Percentiles rank a stretch among this genome's conserved stretches.
Evolutionary conservation across 176 grass and related monocot species (phyloP).

Genomic region (Poa pratensis): DNA sequence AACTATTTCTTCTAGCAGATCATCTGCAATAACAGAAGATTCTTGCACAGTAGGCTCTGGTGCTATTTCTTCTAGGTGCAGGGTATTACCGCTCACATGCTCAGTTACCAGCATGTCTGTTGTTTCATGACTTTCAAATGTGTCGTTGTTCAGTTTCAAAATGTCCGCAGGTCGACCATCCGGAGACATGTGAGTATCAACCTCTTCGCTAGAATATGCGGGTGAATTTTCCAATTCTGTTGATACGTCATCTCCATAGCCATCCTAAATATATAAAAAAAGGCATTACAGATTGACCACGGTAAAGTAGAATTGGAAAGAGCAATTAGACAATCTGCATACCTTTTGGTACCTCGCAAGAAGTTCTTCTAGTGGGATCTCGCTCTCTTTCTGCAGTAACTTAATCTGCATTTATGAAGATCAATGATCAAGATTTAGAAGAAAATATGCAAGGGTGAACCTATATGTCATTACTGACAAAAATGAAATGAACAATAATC

Average conservation of each 20-base stretch:
- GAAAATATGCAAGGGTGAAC: constrained; percentile 27
- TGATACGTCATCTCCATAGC: constrained; percentile 60
- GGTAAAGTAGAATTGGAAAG: constrained; percentile 10
- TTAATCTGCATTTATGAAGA: constrained; percentile 67
- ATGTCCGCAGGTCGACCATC: constrained; percentile 42
- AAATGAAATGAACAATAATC: neutral
- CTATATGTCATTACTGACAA: neutral
- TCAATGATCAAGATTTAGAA: constrained; percentile 30
- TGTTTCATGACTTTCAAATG: constrained; percentile 39
- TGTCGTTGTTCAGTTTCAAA: constrained; percentile 48
- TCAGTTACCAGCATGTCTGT: constrained; percentile 33
- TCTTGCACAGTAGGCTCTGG: constrained; percentile 38
- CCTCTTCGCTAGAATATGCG: constrained; percentile 51
- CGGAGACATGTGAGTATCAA: constrained; percentile 46
- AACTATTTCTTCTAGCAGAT: constrained; percentile 26
- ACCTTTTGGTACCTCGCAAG: constrained; percentile 92
- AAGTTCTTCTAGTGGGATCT: constrained; percentile 90
- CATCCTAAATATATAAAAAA: constrained; percentile 81
- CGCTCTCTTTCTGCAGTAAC: constrained; percentile 90
- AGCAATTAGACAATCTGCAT: constrained; percentile 39
- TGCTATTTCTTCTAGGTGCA: constrained; percentile 39
- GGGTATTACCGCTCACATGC: constrained; percentile 14
- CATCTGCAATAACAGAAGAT: neutral
- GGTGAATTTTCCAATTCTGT: constrained; percentile 66
- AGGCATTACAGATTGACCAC: constrained; percentile 41